Evolutionary conservation across 1,139 yeast species (phyloP), one percentile per base, ranked within the genome.

Genomic region (Eremothecium coryli): DNA sequence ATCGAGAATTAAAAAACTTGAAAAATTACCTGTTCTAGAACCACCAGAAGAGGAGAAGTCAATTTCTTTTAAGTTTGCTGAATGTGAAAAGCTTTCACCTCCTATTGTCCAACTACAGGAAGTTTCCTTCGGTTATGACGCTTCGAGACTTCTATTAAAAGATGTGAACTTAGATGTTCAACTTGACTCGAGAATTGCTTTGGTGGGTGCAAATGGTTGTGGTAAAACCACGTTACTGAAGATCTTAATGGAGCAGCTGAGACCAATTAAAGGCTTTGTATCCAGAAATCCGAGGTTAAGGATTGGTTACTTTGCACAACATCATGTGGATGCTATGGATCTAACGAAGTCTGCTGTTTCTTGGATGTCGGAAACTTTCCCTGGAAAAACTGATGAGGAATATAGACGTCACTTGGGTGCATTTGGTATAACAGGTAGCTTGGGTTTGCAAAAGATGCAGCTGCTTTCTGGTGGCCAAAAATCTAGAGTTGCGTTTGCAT

Each of bases 141-240:
- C 82, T 2, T 66, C 68, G 4, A 76, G 76, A 44, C 63, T 81
- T 13, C 52, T 75, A 30, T 65, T 90, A 45, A 69, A 70, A 26
- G 66, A 85, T 51, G 97, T 88, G 26, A 95, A 86, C 49, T 61
- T 90, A 46, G 95, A 86, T 48, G 85, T 90, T 33, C 94, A 85
- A 60, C 70, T 90, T 82, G 85, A 86, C 50, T 86, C 96, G 3
- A 74, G 98, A 61, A 82, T 90, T 48, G 98, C 97, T 1, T 70
- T 90, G 46, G 95, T 90, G 39, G 99, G 99, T 71, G 97, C 96
- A 45, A 90, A 90, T 60, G 99, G 99, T 66, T 85, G 96, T 54
- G 98, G 98, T 81, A 90, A 90, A 62, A 88, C 98, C 9, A 90
- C 98, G 2, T 66, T 90, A 45, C 70, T 90, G 53, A 90, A 88